Base-by-base conservation (phyloP, 768 basidiomycete species). In the Rickenella mellea region DNA sequence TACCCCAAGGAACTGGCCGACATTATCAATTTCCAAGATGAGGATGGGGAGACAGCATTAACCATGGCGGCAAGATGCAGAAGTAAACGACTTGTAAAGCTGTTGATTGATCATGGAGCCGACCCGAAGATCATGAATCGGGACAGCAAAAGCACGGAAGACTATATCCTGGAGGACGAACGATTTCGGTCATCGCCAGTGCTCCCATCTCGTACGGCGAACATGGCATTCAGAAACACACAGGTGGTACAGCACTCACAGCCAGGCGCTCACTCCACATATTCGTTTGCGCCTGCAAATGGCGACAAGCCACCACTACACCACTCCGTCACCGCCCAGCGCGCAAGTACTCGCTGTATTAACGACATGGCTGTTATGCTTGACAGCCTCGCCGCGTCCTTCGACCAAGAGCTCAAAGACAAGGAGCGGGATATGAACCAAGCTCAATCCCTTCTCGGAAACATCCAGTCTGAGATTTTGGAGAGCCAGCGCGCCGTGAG, bases 11-110 rank as follows among this genome's bases (percentile, higher is more conserved):
- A 99, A 61, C 67, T 99, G 24, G 89, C 91, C 25, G 96, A 99
- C 55, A 90, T 99, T 36, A 91, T 99, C 63, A 99, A 99, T 57
- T 98, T 97, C 59, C 96, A 96, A 59, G 94, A 98, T 57, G 92
- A 97, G 58, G 96, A 99, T 49, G 94, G 94, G 27, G 96, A 99
- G 65, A 98, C 96, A 6, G 91, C 96, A 9, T 63, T 99, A 47
- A 98, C 96, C 3, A 78, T 99, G 71, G 93, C 96, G 15, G 94
- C 96, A 11, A 75, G 96, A 31, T 97, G 93, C 57, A 70, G 96
- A 43, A 92, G 88, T 61, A 93, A 96, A 61, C 84, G 93, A 11
- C 74, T 99, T 4, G 92, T 98, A 51, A 96, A 93, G 59, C 73
- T 94, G 27, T 76, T 99, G 40, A 83, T 99, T 46, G 93, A 99